Percentiles rank a stretch among this genome's conserved stretches.
Conservation (phyloP, 1,284 basidiomycete species). For the Puccinia horiana region DNA sequence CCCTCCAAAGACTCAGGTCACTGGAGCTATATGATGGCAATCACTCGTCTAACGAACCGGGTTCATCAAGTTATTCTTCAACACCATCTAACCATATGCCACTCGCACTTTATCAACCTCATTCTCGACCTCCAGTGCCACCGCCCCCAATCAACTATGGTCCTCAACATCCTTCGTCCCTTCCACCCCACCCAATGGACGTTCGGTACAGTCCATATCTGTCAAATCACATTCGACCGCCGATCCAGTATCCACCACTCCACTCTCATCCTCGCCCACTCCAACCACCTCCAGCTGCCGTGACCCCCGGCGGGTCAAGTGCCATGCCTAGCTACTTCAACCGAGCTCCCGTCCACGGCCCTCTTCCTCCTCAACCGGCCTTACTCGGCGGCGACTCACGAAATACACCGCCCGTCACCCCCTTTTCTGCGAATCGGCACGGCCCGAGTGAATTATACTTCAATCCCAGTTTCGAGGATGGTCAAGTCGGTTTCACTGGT, state of each 20-base stretch:
- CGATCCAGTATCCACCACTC: conserved; percentile 44
- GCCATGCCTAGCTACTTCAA: conserved; percentile 56
- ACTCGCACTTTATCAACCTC: conserved; percentile 69
- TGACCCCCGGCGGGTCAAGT: conserved; percentile 56
- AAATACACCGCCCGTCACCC: conserved; percentile 32
- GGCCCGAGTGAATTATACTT: conserved; percentile 43
- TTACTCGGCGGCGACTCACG: not conserved
- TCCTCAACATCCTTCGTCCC: conserved; percentile 11
- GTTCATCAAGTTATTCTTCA: conserved; percentile 50
- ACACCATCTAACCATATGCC: conserved; percentile 51
- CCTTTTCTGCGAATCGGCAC: conserved; percentile 33
- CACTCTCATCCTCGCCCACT: conserved; percentile 24
- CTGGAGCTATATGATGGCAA: conserved; percentile 45
- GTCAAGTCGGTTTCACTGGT: conserved; percentile 73
- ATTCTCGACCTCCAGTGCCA: conserved; percentile 72
- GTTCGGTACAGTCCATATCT: conserved; percentile 16
- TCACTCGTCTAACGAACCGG: conserved; percentile 27
- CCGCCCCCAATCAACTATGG: conserved; percentile 69
- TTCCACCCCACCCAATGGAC: conserved; percentile 7
- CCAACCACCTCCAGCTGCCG: conserved; percentile 45
- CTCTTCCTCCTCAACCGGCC: conserved; percentile 40
- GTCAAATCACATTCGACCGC: conserved; percentile 25
- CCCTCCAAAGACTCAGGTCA: conserved; percentile 29
- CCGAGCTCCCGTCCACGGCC: conserved; percentile 51
- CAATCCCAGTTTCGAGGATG: conserved; percentile 47